These are phyloP conservation scores for Cyberlindnera euphorbiiphila DNA, from an alignment of 805 yeast genomes.

Conservation along the genomic window DNA sequence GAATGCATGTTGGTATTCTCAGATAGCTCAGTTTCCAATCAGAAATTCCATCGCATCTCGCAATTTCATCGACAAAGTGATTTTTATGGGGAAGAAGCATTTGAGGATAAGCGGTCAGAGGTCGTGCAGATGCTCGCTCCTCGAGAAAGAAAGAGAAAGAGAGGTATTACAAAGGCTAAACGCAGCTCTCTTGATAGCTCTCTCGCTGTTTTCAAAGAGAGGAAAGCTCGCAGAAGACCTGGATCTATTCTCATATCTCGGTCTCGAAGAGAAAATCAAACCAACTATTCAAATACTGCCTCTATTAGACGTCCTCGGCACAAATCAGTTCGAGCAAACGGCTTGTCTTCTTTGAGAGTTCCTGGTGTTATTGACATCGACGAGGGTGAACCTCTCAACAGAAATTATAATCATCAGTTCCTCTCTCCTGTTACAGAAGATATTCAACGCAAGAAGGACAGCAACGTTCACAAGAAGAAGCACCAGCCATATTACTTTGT, in stretches of 20 bases:
- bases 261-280: background rate
- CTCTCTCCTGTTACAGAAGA: no score
- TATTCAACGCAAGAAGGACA: no score
- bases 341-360: background rate
- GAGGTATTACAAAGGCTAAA: background rate
- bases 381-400: no score
- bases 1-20: background rate
- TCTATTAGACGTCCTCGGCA: no score
- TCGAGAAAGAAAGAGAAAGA: slow-evolving; percentile 1
- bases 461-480: background rate
- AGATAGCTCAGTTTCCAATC: background rate
- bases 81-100: slow-evolving; percentile 6
- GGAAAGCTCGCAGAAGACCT: background rate
- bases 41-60: background rate
- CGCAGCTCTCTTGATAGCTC: background rate
- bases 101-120: slow-evolving; percentile 11
- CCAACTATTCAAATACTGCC: no score
- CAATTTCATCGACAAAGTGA: background rate
- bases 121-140: slow-evolving; percentile 15
- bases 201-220: background rate
- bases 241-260: background rate
- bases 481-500: slow-evolving; percentile 5
- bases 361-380: background rate
- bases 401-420: no score
- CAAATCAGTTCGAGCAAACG: no score